These are phyloP conservation scores for Dothistroma septosporum DNA, from an alignment of 2,329 filamentous ascomycete species.

Conservation along the genomic window DNA sequence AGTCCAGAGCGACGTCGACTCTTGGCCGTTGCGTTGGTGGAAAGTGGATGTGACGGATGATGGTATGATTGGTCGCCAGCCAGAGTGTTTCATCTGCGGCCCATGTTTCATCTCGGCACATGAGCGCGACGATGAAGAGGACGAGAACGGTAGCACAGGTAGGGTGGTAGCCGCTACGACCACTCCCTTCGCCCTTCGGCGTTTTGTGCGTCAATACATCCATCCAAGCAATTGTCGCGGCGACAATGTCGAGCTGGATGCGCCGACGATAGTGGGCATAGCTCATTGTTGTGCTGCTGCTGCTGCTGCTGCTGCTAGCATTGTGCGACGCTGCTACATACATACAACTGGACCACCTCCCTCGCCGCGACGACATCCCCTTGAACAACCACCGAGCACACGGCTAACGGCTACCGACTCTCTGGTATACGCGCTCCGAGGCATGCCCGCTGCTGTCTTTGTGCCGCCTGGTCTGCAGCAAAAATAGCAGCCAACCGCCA, in stretches of 20 bases:
- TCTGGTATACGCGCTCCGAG: not conserved
- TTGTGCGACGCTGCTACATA: not conserved
- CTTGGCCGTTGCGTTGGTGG: not conserved
- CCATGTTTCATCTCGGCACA: not conserved
- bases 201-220: not conserved
- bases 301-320: too few species aligned
- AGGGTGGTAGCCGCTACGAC: not conserved
- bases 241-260: not conserved
- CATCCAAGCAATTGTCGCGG: slow-evolving; percentile 1
- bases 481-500: not conserved
- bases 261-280: not conserved
- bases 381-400: not conserved
- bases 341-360: too few species aligned
- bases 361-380: not conserved
- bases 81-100: not conserved
- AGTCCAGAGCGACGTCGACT: not conserved
- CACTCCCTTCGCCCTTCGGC: too few species aligned
- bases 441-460: slow-evolving; percentile 8
- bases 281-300: not conserved
- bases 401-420: not conserved
- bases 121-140: not conserved
- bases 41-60: not conserved
- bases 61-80: not conserved
- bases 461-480: not conserved
- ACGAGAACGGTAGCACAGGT: too few species aligned